Conservation (phyloP, 306 rosid species). For the Rosa lucieae region DNA sequence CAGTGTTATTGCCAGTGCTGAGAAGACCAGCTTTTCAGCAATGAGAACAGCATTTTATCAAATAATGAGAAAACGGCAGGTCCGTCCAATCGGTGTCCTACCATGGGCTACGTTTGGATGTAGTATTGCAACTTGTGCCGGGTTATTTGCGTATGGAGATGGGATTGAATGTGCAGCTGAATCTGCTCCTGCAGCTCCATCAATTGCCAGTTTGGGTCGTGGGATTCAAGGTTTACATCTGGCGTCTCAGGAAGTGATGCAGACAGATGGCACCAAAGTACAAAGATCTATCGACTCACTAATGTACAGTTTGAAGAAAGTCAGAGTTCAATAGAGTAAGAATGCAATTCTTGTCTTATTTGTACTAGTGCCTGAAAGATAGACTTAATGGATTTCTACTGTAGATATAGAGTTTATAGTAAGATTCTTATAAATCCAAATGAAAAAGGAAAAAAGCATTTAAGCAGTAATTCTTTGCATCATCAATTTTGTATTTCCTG, state of each 20-base stretch:
- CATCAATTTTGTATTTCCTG: not conserved
- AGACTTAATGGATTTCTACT: not conserved
- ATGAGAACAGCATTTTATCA: constrained; percentile 80
- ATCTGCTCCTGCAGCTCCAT: constrained; percentile 64
- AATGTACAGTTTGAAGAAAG: constrained; percentile 50
- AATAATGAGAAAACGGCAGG: constrained; percentile 70
- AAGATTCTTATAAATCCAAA: not conserved
- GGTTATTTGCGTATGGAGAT: constrained; percentile 66
- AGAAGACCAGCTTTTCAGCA: constrained; percentile 74
- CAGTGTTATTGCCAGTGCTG: constrained; percentile 63
- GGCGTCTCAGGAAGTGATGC: constrained; percentile 47
- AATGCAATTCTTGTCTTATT: constrained; percentile 1
- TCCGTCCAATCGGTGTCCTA: constrained; percentile 50
- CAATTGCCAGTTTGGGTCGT: constrained; percentile 76
- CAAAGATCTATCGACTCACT: constrained; percentile 59
- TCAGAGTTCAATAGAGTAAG: constrained; percentile 41
- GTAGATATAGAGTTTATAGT: not conserved
- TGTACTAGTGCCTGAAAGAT: constrained; percentile 1
- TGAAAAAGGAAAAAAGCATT: not conserved
- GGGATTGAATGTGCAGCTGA: constrained; percentile 71
- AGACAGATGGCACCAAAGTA: constrained; percentile 54
- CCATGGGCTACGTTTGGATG: constrained; percentile 79
- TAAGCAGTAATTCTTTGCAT: not conserved
- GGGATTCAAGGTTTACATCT: constrained; percentile 61
- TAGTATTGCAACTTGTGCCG: constrained; percentile 65